Evolutionary conservation across 1,139 yeast genomes (phyloP).

Genomic region (Hyphopichia fennica): DNA sequence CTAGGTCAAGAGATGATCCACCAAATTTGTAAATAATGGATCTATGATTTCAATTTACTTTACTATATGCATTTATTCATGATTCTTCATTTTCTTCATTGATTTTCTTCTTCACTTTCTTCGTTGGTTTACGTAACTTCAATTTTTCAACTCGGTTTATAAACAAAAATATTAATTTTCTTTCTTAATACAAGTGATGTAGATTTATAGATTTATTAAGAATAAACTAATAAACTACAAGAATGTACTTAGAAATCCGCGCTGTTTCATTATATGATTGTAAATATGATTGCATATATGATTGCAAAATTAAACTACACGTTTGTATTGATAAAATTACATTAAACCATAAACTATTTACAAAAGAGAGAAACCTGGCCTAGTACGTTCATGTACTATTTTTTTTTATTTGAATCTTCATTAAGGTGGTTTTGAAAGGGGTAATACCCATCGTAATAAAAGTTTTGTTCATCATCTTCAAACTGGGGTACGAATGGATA

Average conservation of each 20-base stretch:
- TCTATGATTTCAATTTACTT: background rate
- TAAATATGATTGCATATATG: no score
- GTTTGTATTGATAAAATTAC: no score
- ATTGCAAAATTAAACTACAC: no score
- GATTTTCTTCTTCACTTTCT: background rate
- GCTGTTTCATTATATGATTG: no score
- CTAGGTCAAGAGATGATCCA: constrained; percentile 38
- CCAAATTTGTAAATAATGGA: constrained; percentile 38
- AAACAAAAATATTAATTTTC: no score
- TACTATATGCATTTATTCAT: background rate
- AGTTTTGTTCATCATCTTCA: background rate
- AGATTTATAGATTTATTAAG: no score
- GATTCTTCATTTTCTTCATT: background rate
- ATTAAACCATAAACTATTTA: no score
- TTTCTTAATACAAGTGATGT: no score
- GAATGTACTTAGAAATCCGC: no score
- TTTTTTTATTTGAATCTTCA: no score
- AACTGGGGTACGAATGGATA: background rate
- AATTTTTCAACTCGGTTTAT: background rate
- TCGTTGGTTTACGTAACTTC: background rate
- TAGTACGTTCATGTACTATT: background rate
- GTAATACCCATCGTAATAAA: background rate
- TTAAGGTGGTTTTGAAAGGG: background rate
- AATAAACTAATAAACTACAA: no score
- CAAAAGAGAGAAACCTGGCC: no score